Conservation (phyloP, 495 filamentous ascomycete genomes). For the Hypoxylon fragiforme region DNA sequence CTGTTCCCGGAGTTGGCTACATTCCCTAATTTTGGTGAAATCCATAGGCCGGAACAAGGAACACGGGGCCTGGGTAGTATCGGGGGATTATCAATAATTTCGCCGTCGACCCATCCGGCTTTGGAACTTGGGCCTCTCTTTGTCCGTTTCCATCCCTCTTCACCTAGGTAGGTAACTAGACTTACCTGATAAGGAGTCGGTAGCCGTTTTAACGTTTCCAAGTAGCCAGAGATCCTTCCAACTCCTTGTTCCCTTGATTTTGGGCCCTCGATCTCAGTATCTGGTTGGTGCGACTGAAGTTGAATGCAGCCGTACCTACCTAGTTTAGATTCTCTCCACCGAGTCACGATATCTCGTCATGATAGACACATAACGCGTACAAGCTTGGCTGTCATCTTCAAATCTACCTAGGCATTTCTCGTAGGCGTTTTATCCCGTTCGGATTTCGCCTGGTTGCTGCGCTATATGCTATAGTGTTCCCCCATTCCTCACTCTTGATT, state of each 20-base stretch:
- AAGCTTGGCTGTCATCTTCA: neutral
- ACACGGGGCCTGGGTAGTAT: no score
- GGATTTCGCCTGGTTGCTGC: slow-evolving; percentile 22
- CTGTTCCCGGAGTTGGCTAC: no score
- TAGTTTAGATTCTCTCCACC: slow-evolving; percentile 10
- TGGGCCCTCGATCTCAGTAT: slow-evolving; percentile 1
- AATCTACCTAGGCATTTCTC: slow-evolving; percentile 1
- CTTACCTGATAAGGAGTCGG: neutral
- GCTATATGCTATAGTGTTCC: slow-evolving; percentile 12
- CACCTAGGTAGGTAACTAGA: no score
- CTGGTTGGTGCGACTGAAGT: slow-evolving; percentile 16
- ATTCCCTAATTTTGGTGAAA: no score
- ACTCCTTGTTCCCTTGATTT: slow-evolving; percentile 7
- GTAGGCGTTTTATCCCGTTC: slow-evolving; percentile 8
- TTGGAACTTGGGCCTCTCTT: no score
- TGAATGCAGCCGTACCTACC: neutral
- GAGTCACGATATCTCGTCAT: slow-evolving; percentile 3
- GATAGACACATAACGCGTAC: slow-evolving; percentile 3
- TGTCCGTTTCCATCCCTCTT: no score
- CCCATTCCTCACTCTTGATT: slow-evolving; percentile 1
- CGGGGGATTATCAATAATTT: no score
- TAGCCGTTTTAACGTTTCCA: neutral
- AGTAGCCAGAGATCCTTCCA: no score
- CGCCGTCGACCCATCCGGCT: no score
- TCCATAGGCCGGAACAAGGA: no score